Evolutionary conservation across 1,139 yeast genomes (phyloP).

Genomic region (Diutina mesorugosa): DNA sequence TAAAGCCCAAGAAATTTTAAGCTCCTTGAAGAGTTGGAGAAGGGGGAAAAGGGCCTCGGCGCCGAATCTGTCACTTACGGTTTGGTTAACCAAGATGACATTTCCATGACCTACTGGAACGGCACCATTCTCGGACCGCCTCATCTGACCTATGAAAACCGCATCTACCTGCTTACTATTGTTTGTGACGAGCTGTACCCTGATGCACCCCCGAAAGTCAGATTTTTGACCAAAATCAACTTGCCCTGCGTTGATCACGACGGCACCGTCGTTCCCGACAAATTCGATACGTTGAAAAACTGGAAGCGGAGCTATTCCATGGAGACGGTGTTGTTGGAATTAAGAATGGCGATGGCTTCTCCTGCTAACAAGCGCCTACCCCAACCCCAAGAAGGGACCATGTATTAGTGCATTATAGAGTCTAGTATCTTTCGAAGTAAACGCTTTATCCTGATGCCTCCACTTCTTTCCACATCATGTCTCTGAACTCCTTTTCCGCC

Average conservation of each 20-base stretch:
- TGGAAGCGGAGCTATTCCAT: conserved; percentile 88
- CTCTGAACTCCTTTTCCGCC: conserved; percentile 26
- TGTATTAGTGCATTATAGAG: conserved; percentile 23
- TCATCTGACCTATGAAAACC: conserved; percentile 83
- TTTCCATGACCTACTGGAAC: conserved; percentile 88
- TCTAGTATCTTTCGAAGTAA: not conserved
- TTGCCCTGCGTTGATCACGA: conserved; percentile 74
- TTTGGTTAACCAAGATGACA: conserved; percentile 76
- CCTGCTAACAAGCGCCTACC: conserved; percentile 71
- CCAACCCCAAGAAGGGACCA: conserved; percentile 86
- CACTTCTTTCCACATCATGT: conserved; percentile 18
- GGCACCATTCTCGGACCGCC: conserved; percentile 97
- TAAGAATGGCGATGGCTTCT: conserved; percentile 76
- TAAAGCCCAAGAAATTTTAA: conserved; percentile 84
- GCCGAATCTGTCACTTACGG: conserved; percentile 96
- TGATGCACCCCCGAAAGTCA: conserved; percentile 72
- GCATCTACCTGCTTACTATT: conserved; percentile 76
- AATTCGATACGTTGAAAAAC: conserved; percentile 58
- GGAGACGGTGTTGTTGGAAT: conserved; percentile 81
- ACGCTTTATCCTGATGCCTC: not conserved
- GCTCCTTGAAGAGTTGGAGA: conserved; percentile 87
- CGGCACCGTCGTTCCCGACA: conserved; percentile 52
- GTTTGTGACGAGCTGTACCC: conserved; percentile 83
- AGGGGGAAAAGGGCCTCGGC: conserved; percentile 95
- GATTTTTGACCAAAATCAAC: conserved; percentile 72